Conservation (phyloP, 306 rosid genomes). For the Castanea crenata region DNA sequence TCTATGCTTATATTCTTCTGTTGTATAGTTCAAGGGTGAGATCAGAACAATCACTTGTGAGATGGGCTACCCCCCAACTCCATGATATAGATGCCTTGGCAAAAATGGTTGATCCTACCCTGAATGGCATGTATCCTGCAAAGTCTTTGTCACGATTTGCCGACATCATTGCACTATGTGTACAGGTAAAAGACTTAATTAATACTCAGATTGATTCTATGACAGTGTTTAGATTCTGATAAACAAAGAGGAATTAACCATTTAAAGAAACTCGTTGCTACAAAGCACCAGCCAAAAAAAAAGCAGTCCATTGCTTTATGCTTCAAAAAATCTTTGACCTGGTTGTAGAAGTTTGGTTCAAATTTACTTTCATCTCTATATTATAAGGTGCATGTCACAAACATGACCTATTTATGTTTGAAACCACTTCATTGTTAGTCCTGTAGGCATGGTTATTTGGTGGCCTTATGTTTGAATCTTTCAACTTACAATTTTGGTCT, state of each 20-base stretch:
- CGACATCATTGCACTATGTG: constrained; percentile 88
- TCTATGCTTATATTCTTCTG: constrained; percentile 13
- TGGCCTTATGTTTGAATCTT: not conserved
- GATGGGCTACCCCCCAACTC: constrained; percentile 99
- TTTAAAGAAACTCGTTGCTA: not conserved
- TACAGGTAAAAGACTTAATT: constrained; percentile 63
- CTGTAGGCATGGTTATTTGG: no score
- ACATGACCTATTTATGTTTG: no score
- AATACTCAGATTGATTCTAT: not conserved
- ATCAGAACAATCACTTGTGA: constrained; percentile 93
- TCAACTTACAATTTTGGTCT: not conserved
- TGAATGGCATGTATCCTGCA: constrained; percentile 95
- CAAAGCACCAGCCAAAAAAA: no score
- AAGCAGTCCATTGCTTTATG: no score
- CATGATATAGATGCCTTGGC: constrained; percentile 95
- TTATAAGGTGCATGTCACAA: no score
- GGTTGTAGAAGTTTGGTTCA: no score
- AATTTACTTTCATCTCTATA: no score
- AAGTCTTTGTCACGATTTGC: constrained; percentile 97
- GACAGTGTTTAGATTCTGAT: not conserved
- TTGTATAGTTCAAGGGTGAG: constrained; percentile 69
- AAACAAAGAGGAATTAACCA: not conserved
- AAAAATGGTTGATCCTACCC: constrained; percentile 92
- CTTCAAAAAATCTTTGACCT: no score
- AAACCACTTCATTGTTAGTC: no score